Conservation (phyloP, 2,329 filamentous ascomycete species). For the Orbilia ellipsospora region DNA sequence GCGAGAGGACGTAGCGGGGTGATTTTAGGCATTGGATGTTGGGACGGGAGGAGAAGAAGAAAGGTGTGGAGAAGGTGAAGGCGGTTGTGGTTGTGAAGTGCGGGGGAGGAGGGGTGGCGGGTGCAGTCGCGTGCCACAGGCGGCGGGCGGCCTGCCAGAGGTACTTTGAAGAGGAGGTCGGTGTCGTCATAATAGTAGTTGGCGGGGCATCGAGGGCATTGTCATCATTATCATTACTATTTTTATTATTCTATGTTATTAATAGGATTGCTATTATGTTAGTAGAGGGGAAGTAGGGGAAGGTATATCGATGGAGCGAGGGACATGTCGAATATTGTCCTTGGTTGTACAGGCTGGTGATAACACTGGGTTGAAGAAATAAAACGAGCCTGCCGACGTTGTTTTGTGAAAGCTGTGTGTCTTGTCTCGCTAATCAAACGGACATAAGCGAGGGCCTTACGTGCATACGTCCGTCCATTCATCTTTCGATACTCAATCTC, state of each 20-base stretch:
- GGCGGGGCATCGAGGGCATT: background rate
- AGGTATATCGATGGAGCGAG: slow-evolving; percentile 14
- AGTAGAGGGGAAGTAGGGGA: background rate
- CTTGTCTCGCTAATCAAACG: slow-evolving; percentile 41
- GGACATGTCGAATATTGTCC: slow-evolving; percentile 7
- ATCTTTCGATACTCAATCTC: background rate
- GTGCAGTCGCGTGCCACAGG: slow-evolving; percentile 53
- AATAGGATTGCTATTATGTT: background rate
- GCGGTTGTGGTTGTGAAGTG: slow-evolving; percentile 25
- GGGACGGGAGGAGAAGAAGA: slow-evolving; percentile 41
- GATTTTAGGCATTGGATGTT: slow-evolving; percentile 33
- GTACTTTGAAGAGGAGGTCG: slow-evolving; percentile 16
- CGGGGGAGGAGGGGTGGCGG: slow-evolving; percentile 52
- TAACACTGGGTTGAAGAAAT: slow-evolving; percentile 12
- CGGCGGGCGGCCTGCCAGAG: slow-evolving; percentile 44
- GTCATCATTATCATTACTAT: background rate
- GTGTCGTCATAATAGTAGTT: background rate
- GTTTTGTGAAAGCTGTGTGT: slow-evolving; percentile 5
- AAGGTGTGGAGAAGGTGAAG: slow-evolving; percentile 29
- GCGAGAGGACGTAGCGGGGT: slow-evolving; percentile 58
- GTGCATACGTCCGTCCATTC: background rate
- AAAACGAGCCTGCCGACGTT: background rate
- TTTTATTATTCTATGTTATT: no score
- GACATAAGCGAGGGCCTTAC: slow-evolving; percentile 40
- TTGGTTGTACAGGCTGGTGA: background rate